These are phyloP conservation scores for Crithidia acanthocephali DNA, from an alignment of 208 protist species.

Conservation along the genomic window DNA sequence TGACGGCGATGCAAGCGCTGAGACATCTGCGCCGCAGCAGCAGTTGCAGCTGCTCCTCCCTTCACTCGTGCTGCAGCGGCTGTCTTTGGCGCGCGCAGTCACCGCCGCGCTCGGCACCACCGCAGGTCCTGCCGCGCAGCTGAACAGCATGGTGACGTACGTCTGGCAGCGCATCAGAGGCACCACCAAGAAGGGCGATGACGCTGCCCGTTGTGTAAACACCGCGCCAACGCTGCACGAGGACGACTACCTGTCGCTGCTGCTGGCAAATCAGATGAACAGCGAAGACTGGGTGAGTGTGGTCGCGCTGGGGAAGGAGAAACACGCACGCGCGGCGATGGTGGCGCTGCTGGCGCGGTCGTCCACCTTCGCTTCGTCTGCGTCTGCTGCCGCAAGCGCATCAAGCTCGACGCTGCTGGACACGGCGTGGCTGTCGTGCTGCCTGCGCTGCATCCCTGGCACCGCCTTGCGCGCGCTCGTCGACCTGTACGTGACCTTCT, in stretches of 20 bases:
- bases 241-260: slow-evolving; percentile 2
- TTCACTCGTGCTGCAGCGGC: slow-evolving; percentile 35
- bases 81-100: slow-evolving; percentile 59
- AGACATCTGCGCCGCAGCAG: too few relatives aligned
- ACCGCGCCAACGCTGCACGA: neutral
- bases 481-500: slow-evolving; percentile 52
- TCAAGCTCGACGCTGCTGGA: neutral
- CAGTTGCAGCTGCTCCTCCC: slow-evolving; percentile 12
- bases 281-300: slow-evolving; percentile 70
- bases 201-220: neutral
- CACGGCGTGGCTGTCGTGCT: slow-evolving; percentile 51
- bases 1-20: too few relatives aligned
- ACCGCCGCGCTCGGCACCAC: slow-evolving; percentile 40
- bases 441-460: slow-evolving; percentile 47
- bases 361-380: neutral
- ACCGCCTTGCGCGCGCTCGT: slow-evolving; percentile 67
- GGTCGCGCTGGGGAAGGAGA: slow-evolving; percentile 49
- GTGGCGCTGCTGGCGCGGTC: slow-evolving; percentile 52
- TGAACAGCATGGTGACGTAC: slow-evolving; percentile 43
- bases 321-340: slow-evolving; percentile 51
- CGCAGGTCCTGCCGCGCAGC: slow-evolving; percentile 37
- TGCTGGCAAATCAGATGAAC: slow-evolving; percentile 51
- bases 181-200: neutral
- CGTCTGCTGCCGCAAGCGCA: neutral
- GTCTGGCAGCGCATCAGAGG: slow-evolving; percentile 40